Evolutionary conservation across 169 alveolate genomes (phyloP).

Genomic region (Hepatocystis sp.): DNA sequence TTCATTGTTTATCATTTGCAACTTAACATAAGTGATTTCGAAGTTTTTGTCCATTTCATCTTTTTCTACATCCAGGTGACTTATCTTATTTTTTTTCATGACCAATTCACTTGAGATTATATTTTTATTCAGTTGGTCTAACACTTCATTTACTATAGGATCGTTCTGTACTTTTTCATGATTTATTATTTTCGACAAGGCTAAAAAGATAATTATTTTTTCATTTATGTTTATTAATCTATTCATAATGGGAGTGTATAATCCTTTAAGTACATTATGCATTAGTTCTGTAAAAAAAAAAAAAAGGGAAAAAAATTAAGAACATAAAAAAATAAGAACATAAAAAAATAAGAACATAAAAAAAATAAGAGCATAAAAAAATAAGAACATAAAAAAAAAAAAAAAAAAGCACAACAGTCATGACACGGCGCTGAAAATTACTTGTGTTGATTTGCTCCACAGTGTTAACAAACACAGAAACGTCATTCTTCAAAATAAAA

Average conservation of each 20-base stretch:
- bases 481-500: conserved; percentile 23
- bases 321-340: too few relatives aligned
- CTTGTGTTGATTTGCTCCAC: conserved; percentile 27
- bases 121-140: conserved; percentile 18
- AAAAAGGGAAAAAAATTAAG: not conserved
- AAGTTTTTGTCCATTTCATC: conserved; percentile 59
- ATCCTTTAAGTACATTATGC: conserved; percentile 38
- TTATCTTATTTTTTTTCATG: conserved; percentile 29
- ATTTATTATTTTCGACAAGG: conserved; percentile 24
- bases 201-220: conserved; percentile 40
- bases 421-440: not conserved
- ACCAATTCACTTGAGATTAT: conserved; percentile 50
- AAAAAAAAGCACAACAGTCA: too few relatives aligned
- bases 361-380: too few relatives aligned
- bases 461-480: not conserved
- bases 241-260: conserved; percentile 38
- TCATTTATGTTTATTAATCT: conserved; percentile 54
- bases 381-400: too few relatives aligned
- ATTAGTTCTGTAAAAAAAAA: conserved; percentile 18
- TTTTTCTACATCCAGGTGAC: conserved; percentile 19
- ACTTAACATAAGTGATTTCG: conserved; percentile 56
- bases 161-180: conserved; percentile 17
- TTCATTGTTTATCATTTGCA: conserved; percentile 65
- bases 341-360: too few relatives aligned
- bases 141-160: conserved; percentile 34